phyloP scores from a whole-genome alignment of 2,329 filamentous ascomycete species.

The Bipolaris victoriae region DNA sequence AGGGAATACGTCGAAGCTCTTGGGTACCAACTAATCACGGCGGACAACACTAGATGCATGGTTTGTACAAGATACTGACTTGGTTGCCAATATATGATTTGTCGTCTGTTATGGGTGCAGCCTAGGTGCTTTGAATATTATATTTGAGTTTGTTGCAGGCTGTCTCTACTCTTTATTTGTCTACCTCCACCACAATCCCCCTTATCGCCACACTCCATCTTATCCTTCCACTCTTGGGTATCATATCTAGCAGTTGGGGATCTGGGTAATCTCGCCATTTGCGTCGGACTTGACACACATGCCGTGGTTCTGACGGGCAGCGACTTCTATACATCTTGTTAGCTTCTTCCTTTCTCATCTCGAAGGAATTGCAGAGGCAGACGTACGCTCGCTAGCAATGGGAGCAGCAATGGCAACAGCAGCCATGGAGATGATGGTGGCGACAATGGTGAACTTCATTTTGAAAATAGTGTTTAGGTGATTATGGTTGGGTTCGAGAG shows the following conservation, averaged over 20 bases:
- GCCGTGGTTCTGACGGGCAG: constrained; percentile 45
- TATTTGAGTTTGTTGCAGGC: neutral
- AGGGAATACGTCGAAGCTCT: no score
- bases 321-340: constrained; percentile 28
- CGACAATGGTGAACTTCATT: constrained; percentile 48
- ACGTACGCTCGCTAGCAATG: constrained; percentile 34
- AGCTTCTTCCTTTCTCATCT: constrained; percentile 2
- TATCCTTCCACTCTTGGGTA: neutral
- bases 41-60: no score
- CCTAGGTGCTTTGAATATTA: neutral
- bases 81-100: no score
- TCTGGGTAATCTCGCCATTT: constrained; percentile 6
- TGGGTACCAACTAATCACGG: no score
- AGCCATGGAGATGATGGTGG: constrained; percentile 45
- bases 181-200: no score
- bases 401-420: constrained; percentile 42
- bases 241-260: constrained; percentile 12
- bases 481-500: neutral
- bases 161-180: neutral
- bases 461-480: constrained; percentile 20
- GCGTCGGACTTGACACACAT: constrained; percentile 37
- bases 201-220: no score
- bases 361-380: neutral
- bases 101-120: neutral
- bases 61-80: no score